These are phyloP conservation scores for Geranium brycei DNA, from an alignment of 345 rosid species.

Conservation along the genomic window DNA sequence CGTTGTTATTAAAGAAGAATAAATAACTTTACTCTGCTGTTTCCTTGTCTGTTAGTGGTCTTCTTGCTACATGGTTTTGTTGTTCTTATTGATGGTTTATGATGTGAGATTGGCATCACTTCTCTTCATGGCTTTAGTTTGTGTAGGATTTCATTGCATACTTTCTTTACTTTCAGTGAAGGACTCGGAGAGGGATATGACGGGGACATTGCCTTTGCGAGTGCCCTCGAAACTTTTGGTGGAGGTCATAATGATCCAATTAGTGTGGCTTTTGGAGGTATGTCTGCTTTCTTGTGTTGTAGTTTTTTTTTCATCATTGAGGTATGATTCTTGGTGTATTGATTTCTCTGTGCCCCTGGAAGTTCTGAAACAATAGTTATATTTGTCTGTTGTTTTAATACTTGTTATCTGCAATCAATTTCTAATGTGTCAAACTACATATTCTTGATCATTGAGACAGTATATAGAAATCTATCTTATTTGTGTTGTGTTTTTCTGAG, in stretches of 20 bases:
- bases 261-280: constrained; percentile 99
- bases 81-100: background rate
- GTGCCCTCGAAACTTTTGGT: constrained; percentile 93
- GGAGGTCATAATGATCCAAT: constrained; percentile 99
- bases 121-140: background rate
- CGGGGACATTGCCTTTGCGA: constrained; percentile 91
- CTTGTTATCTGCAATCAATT: background rate
- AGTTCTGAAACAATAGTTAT: background rate
- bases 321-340: background rate
- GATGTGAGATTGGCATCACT: background rate
- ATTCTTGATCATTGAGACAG: background rate
- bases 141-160: background rate
- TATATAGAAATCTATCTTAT: background rate
- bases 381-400: no score
- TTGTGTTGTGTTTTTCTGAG: background rate
- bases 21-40: background rate
- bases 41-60: background rate
- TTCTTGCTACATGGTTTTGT: background rate
- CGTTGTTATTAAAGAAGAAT: background rate
- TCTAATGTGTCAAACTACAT: background rate
- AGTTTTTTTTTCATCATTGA: background rate
- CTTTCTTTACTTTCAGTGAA: constrained; percentile 42
- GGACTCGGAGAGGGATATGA: constrained; percentile 97
- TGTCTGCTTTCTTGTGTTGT: constrained; percentile 5
- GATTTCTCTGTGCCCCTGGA: background rate